Percentiles rank a stretch among this genome's conserved stretches.
Conservation (phyloP, 495 filamentous ascomycete species). For the Paragyromitra xinjiangensis region DNA sequence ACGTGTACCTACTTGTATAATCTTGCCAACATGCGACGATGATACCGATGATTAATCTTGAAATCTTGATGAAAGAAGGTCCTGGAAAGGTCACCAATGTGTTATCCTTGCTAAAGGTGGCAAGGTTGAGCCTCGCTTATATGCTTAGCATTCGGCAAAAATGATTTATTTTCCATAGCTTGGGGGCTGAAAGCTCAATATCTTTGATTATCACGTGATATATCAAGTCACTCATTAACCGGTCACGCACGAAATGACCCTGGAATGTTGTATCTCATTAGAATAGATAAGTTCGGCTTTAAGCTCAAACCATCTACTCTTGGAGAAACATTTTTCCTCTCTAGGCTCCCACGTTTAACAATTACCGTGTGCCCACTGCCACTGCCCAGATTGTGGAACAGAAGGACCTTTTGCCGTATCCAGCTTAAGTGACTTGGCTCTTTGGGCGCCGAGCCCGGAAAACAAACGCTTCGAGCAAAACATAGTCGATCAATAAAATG, state of each 20-base stretch:
- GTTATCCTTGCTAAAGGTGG: background rate
- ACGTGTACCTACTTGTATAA: background rate
- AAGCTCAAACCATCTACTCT: background rate
- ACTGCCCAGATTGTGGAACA: slow-evolving; percentile 1
- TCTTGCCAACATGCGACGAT: background rate
- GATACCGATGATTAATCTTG: no score
- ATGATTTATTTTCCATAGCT: slow-evolving; percentile 7
- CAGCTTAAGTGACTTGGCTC: background rate
- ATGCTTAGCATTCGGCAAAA: slow-evolving; percentile 36
- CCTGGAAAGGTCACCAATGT: background rate
- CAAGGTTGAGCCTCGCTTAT: slow-evolving; percentile 38
- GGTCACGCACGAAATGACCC: background rate
- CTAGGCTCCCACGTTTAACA: background rate
- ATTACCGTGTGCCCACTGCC: background rate
- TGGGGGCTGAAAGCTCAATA: background rate
- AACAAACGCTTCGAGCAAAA: slow-evolving; percentile 19
- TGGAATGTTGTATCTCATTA: background rate
- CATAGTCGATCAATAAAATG: slow-evolving; percentile 19
- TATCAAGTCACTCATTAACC: background rate
- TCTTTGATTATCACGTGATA: background rate
- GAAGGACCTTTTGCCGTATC: slow-evolving; percentile 6
- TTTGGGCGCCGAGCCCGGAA: background rate
- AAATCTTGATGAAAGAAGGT: background rate
- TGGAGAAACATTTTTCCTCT: background rate
- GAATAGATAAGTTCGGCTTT: background rate